Evolutionary conservation across 805 yeast genomes (phyloP).

Genomic region (Lipomyces sp.): DNA sequence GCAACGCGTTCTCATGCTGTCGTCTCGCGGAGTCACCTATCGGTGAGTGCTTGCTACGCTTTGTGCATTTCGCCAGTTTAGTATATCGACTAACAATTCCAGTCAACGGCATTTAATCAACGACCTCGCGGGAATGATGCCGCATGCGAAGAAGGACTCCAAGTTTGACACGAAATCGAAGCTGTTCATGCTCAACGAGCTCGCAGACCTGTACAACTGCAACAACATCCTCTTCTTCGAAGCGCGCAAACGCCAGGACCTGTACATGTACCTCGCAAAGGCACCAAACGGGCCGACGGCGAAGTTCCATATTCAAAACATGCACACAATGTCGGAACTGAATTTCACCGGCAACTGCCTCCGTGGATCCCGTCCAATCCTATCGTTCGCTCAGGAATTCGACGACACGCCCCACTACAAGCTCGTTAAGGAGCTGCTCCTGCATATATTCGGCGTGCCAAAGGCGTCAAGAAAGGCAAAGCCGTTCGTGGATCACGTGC

Average conservation of each 20-base stretch:
- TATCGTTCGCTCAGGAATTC: constrained; percentile 82
- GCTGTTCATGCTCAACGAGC: constrained; percentile 83
- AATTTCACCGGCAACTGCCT: constrained; percentile 96
- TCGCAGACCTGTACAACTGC: constrained; percentile 95
- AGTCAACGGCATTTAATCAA: constrained; percentile 92
- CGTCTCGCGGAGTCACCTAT: constrained; percentile 90
- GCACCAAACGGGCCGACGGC: constrained; percentile 98
- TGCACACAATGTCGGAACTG: constrained; percentile 93
- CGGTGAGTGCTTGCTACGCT: constrained; percentile 23
- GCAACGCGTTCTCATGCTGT: constrained; percentile 62
- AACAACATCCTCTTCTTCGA: constrained; percentile 92
- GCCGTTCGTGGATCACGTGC: constrained; percentile 93
- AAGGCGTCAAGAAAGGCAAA: constrained; percentile 87
- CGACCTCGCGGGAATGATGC: constrained; percentile 74
- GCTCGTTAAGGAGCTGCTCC: constrained; percentile 77
- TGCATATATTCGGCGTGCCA: constrained; percentile 90
- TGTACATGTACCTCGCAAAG: constrained; percentile 90
- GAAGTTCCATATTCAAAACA: constrained; percentile 87
- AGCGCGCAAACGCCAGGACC: constrained; percentile 92
- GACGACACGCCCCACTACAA: constrained; percentile 63
- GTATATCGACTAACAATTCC: too few species aligned
- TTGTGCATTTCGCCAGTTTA: too few species aligned
- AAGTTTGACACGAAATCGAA: constrained; percentile 91
- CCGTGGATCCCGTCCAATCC: constrained; percentile 89
- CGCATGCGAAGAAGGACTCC: constrained; percentile 95